These are phyloP conservation scores for Phoma sp. DNA, from an alignment of 2,329 filamentous ascomycete species.

Conservation along the genomic window DNA sequence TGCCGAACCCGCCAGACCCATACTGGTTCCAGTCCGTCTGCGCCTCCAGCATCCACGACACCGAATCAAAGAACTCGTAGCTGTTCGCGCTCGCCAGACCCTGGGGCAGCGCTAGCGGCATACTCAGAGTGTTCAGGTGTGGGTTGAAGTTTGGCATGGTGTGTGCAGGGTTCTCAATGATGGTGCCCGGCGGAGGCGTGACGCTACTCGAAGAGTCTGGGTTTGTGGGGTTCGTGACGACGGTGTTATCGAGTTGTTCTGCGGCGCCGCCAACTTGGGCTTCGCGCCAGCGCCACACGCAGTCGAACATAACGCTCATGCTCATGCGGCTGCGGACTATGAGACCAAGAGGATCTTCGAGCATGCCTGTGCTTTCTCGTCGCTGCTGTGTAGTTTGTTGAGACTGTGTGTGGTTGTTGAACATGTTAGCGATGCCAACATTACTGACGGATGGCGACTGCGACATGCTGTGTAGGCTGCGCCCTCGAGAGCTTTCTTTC, in stretches of 20 bases:
- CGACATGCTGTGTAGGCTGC: slow-evolving; percentile 46
- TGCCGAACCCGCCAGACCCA: slow-evolving; percentile 34
- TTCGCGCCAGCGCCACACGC: slow-evolving; percentile 85
- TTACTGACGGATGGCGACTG: slow-evolving; percentile 46
- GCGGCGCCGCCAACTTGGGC: slow-evolving; percentile 58
- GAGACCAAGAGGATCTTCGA: slow-evolving; percentile 76
- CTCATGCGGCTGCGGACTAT: slow-evolving; percentile 85
- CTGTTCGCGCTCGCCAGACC: slow-evolving; percentile 50
- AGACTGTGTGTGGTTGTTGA: slow-evolving; percentile 36
- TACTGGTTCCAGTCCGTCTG: slow-evolving; percentile 46
- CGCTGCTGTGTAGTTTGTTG: slow-evolving; percentile 34
- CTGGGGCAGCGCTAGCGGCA: slow-evolving; percentile 67
- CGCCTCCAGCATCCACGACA: slow-evolving; percentile 95
- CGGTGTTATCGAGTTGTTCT: slow-evolving; percentile 63
- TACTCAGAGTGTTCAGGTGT: slow-evolving; percentile 51
- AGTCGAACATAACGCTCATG: slow-evolving; percentile 85
- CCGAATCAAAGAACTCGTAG: slow-evolving; percentile 81
- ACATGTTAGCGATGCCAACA: slow-evolving; percentile 40
- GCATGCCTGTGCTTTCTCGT: slow-evolving; percentile 36
- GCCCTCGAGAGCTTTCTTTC: slow-evolving; percentile 62
- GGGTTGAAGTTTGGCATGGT: slow-evolving; percentile 46
- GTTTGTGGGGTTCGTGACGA: slow-evolving; percentile 88
- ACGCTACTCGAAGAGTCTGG: slow-evolving; percentile 73
- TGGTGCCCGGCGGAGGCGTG: slow-evolving; percentile 60
- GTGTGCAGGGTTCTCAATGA: slow-evolving; percentile 43